Evolutionary conservation across 2,329 filamentous ascomycete species (phyloP).

Genomic region (Mycogone perniciosa): DNA sequence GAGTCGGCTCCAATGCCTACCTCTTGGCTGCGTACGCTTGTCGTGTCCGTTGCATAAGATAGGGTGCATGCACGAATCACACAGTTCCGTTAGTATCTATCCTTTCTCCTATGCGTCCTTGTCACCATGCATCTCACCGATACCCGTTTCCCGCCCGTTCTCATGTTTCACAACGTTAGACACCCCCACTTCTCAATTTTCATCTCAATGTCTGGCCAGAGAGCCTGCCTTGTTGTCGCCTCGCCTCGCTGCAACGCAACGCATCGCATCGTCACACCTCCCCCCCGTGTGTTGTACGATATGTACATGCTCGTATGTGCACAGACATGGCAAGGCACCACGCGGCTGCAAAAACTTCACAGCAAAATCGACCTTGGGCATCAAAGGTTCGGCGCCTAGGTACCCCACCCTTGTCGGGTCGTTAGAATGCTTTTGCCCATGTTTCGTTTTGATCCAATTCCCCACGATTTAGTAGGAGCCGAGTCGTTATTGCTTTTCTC

Average conservation of each 20-base stretch:
- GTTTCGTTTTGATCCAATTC: too few relatives aligned
- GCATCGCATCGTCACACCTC: background rate
- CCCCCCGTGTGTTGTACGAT: background rate
- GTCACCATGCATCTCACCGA: constrained; percentile 5
- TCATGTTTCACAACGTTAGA: constrained; percentile 1
- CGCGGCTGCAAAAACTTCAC: too few relatives aligned
- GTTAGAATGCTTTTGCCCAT: too few relatives aligned
- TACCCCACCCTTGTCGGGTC: too few relatives aligned
- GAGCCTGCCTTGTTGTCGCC: background rate
- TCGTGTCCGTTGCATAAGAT: background rate
- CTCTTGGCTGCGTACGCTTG: background rate
- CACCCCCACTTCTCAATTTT: background rate
- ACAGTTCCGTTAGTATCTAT: background rate
- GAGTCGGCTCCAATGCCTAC: background rate
- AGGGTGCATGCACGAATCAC: background rate
- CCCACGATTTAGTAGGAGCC: too few relatives aligned
- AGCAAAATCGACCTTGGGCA: too few relatives aligned
- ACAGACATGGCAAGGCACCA: background rate
- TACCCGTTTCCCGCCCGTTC: constrained; percentile 3
- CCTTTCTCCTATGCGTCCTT: background rate
- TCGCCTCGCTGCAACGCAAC: background rate
- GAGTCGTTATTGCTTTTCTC: too few relatives aligned
- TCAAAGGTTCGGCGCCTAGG: too few relatives aligned
- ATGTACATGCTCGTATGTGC: too few relatives aligned
- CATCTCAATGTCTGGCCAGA: background rate